Conservation (phyloP, 2,329 filamentous ascomycete species). For the Paraconiothyrium brasiliense region DNA sequence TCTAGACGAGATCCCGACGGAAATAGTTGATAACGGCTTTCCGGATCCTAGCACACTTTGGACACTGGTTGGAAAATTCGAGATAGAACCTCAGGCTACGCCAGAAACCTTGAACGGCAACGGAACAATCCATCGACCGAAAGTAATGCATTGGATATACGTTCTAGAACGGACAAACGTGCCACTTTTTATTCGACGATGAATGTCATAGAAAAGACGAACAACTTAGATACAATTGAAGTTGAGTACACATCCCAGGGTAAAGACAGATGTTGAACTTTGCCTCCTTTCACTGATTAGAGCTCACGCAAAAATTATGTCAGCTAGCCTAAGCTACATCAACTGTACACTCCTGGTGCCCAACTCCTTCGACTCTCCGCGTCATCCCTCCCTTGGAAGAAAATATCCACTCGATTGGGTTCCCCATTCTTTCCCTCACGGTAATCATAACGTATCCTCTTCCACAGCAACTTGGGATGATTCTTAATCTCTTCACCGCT, state of each 20-base stretch:
- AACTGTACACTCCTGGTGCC: conserved; percentile 39
- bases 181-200: conserved; percentile 24
- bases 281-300: not conserved
- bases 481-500: conserved; percentile 43
- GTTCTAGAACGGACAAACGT: conserved; percentile 49
- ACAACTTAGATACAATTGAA: not conserved
- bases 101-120: conserved; percentile 22
- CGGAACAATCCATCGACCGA: conserved; percentile 45
- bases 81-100: conserved; percentile 37
- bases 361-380: conserved; percentile 37
- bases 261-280: not conserved
- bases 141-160: conserved; percentile 52
- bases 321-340: conserved; percentile 7
- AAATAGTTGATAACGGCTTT: conserved; percentile 42
- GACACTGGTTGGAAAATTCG: conserved; percentile 46
- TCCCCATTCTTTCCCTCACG: conserved; percentile 34
- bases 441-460: conserved; percentile 44
- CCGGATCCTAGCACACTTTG: conserved; percentile 51
- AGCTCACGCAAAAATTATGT: not conserved
- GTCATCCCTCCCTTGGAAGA: conserved; percentile 36
- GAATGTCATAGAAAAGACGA: not conserved
- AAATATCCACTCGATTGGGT: conserved; percentile 41
- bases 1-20: conserved; percentile 35
- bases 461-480: conserved; percentile 33
- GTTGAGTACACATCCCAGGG: not conserved